Evolutionary conservation across 1,284 basidiomycete genomes (phyloP).

Genomic region (Papiliotrema fonsecae): DNA sequence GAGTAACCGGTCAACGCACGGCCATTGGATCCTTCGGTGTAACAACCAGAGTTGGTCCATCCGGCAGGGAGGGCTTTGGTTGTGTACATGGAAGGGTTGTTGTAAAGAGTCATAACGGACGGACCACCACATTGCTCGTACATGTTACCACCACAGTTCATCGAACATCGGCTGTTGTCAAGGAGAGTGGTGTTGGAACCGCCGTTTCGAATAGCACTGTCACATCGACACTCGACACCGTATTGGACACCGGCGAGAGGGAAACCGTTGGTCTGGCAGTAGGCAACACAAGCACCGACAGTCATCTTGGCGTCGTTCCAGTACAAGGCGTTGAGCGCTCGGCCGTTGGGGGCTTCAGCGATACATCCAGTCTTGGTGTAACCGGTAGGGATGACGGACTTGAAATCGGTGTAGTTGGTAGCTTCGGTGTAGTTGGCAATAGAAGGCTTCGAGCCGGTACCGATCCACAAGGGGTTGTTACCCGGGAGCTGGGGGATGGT

Average conservation of each 20-base stretch:
- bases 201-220: constrained; percentile 22
- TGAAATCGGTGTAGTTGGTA: constrained; percentile 21
- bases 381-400: constrained; percentile 31
- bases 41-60: constrained; percentile 35
- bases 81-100: constrained; percentile 52
- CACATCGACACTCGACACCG: constrained; percentile 36
- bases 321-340: constrained; percentile 26
- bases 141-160: constrained; percentile 26
- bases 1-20: constrained; percentile 26
- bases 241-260: constrained; percentile 31
- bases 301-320: constrained; percentile 26
- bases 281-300: constrained; percentile 18
- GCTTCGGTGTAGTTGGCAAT: constrained; percentile 25
- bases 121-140: constrained; percentile 38
- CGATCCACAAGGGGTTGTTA: constrained; percentile 44
- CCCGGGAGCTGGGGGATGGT: constrained; percentile 38
- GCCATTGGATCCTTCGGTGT: constrained; percentile 28
- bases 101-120: constrained; percentile 49
- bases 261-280: constrained; percentile 22
- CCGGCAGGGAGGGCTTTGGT: constrained; percentile 29
- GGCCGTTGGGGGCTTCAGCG: constrained; percentile 28
- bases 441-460: constrained; percentile 26
- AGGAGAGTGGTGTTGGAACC: constrained; percentile 25
- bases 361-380: constrained; percentile 39
- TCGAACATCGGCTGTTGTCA: constrained; percentile 20